These are phyloP conservation scores for Mycena amicta DNA, from an alignment of 768 basidiomycete genomes.

Conservation along the genomic window DNA sequence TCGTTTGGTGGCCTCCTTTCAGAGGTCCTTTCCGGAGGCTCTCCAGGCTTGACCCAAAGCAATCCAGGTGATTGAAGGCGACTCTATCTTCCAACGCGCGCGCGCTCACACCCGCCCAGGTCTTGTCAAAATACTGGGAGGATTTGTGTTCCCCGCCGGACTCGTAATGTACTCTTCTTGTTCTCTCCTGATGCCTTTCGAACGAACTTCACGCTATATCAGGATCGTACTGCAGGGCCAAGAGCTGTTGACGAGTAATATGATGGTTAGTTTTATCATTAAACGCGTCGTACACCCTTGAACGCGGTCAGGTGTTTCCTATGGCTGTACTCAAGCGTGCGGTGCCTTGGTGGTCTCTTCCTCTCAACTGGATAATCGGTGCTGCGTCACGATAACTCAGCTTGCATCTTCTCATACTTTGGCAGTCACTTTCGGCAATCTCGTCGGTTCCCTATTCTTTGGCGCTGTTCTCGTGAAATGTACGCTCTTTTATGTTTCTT, in stretches of 20 bases:
- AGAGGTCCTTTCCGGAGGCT: slow-evolving; percentile 62
- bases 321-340: slow-evolving; percentile 65
- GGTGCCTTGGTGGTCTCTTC: slow-evolving; percentile 71
- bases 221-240: slow-evolving; percentile 76
- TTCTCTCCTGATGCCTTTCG: too few relatives aligned
- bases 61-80: too few relatives aligned
- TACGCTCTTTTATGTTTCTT: slow-evolving; percentile 31
- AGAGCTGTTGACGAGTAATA: slow-evolving; percentile 74
- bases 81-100: too few relatives aligned
- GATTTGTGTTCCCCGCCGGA: slow-evolving; percentile 75
- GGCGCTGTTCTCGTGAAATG: slow-evolving; percentile 66
- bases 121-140: slow-evolving; percentile 64
- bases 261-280: slow-evolving; percentile 54
- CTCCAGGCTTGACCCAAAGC: slow-evolving; percentile 45
- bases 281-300: background rate
- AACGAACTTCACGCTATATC: too few relatives aligned
- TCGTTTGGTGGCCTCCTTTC: slow-evolving; percentile 69
- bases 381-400: background rate
- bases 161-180: slow-evolving; percentile 79
- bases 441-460: slow-evolving; percentile 71
- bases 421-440: slow-evolving; percentile 68
- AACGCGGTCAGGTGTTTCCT: slow-evolving; percentile 54
- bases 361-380: slow-evolving; percentile 73
- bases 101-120: too few relatives aligned
- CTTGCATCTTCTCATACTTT: background rate